A percentile compares a stretch with the other conserved stretches of the same genome.
Evolutionary conservation across 2,329 filamentous ascomycete species (phyloP).

Genomic region (Zymoseptoria brevis): DNA sequence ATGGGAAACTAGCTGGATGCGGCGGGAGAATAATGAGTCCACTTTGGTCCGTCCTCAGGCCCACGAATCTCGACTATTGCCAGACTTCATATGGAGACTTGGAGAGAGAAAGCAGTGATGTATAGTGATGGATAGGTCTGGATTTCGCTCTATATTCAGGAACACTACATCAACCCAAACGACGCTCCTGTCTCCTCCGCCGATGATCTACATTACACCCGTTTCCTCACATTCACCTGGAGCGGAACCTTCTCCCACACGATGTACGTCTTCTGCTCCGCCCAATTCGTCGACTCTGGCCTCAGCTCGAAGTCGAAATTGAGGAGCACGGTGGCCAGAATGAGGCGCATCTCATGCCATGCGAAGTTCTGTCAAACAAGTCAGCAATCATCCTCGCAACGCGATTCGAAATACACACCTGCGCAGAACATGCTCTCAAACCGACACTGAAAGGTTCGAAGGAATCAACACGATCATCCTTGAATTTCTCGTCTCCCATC

Average conservation of each 20-base stretch:
- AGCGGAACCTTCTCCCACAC: slow-evolving; percentile 29
- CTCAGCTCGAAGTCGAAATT: slow-evolving; percentile 11
- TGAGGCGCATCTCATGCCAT: slow-evolving; percentile 32
- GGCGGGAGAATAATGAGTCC: too few relatives aligned
- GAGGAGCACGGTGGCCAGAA: slow-evolving; percentile 12
- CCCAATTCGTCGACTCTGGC: slow-evolving; percentile 2
- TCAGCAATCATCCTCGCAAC: background rate
- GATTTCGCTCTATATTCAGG: too few relatives aligned
- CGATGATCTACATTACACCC: background rate
- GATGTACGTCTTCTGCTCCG: slow-evolving; percentile 16
- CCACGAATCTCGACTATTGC: too few relatives aligned
- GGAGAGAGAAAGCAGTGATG: too few relatives aligned
- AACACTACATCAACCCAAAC: too few relatives aligned
- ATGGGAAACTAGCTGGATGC: too few relatives aligned
- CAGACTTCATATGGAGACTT: too few relatives aligned
- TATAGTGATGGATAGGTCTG: too few relatives aligned
- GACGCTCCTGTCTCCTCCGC: too few relatives aligned
- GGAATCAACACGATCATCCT: slow-evolving; percentile 20
- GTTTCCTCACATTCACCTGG: background rate
- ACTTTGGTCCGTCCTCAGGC: too few relatives aligned
- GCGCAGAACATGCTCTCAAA: slow-evolving; percentile 12
- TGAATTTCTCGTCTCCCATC: slow-evolving; percentile 19
- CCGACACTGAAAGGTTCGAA: slow-evolving; percentile 24
- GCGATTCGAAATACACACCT: background rate
- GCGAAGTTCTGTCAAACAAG: slow-evolving; percentile 30